Base-by-base conservation (phyloP, 2,329 filamentous ascomycete species). In the Fusarium bactridioides region DNA sequence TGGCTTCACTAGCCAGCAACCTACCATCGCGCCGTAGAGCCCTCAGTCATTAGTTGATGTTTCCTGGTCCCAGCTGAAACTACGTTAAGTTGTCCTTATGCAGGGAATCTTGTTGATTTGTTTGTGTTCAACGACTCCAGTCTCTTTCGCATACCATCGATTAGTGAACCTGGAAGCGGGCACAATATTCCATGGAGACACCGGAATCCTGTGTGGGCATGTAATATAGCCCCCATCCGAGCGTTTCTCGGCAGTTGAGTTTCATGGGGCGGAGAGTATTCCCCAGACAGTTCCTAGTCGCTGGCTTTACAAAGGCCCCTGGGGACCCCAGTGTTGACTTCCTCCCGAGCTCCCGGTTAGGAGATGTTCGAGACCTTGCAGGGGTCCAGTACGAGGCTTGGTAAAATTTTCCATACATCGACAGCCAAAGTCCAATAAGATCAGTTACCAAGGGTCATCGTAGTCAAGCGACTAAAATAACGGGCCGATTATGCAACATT, bases 31-130 rank as follows among this genome's bases (percentile, higher is more conserved):
- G 7, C 15, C 7, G 18, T 8, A 33, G 10, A 11, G 2, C 21
- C 21, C 27, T 31, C 15, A 19, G 16, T 19, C n/a, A 23, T 33
- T 12, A 23, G 7, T 19, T 10, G 3, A 23, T 47, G 12, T 27
- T 15, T 8, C n/a, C 16, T 35, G 3, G 11, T 7, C n/a, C n/a
- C 6, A 15, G 5, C 10, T 8, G 13, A 27, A 10, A 6, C 43
- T 45, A 19, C 19, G 0, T 19, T 21, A 4, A 15, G 18, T 19
- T 10, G 37, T 40, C 3, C 21, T n/a, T 23, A 4, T 21, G 12
- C 1, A 21, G 4, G 7, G 5, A 16, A 10, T 7, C 1, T 11
- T 48, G 4, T 9, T 18, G 4, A 16, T 47, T 31, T 12, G 7
- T 23, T 19, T 3, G 5, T 33, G 12, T 18, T 8, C 2, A 25